phyloP scores from a whole-genome alignment of 2,329 filamentous ascomycete species.

The Penicillium aurantiogriseum region DNA sequence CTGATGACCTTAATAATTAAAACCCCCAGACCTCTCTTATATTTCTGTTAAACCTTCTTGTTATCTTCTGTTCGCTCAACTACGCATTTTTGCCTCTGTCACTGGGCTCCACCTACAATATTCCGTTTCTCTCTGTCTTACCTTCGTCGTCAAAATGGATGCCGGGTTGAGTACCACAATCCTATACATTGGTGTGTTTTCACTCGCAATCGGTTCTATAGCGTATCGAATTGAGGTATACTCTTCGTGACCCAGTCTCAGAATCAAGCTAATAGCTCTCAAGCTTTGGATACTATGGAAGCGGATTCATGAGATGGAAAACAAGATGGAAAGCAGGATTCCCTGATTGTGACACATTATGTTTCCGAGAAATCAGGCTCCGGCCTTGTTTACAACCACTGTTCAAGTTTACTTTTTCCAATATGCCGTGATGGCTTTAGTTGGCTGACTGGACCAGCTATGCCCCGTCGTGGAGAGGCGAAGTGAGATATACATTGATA shows the following conservation, averaged over 20 bases:
- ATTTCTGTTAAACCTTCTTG: not conserved
- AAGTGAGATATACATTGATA: too few relatives aligned
- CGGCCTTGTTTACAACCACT: too few relatives aligned
- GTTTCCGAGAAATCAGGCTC: too few relatives aligned
- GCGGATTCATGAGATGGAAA: not conserved
- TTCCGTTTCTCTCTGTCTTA: not conserved
- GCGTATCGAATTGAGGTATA: not conserved
- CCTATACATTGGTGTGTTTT: not conserved
- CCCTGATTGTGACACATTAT: too few relatives aligned
- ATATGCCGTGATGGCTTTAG: too few relatives aligned
- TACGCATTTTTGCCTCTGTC: not conserved
- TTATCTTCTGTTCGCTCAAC: not conserved
- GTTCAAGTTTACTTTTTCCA: too few relatives aligned
- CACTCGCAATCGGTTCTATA: not conserved
- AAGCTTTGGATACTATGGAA: not conserved
- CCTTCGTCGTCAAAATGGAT: not conserved
- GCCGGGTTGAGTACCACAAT: not conserved
- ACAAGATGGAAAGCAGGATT: slow-evolving; percentile 11
- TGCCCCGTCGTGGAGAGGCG: too few relatives aligned
- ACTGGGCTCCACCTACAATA: not conserved
- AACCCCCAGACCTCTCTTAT: not conserved
- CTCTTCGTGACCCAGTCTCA: not conserved
- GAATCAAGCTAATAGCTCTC: not conserved
- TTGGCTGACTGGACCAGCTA: too few relatives aligned
- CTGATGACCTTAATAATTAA: not conserved